A percentile compares a stretch with the other conserved stretches of the same genome.
Evolutionary conservation across 345 rosid species (phyloP).

Genomic region (Eucalyptus dawsonii): DNA sequence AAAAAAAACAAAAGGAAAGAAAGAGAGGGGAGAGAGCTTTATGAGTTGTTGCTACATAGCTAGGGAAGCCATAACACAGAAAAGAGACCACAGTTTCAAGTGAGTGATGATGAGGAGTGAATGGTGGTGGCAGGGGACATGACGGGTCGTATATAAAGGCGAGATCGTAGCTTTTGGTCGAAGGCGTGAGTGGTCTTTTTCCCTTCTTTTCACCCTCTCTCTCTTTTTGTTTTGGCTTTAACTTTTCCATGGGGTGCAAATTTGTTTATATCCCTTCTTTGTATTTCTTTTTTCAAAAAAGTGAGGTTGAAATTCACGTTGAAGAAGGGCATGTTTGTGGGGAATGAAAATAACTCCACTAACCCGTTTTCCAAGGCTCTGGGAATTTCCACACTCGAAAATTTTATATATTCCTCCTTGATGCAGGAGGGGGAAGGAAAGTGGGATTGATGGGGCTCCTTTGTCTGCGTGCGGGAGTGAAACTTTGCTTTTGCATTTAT

Average conservation of each 20-base stretch:
- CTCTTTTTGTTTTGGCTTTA: not conserved
- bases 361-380: slow-evolving; percentile 55
- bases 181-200: slow-evolving; percentile 1
- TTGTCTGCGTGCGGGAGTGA: slow-evolving; percentile 25
- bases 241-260: not conserved
- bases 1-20: not conserved
- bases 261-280: not conserved
- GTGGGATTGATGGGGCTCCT: slow-evolving; percentile 18
- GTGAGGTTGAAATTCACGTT: not conserved
- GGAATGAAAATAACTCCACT: not conserved
- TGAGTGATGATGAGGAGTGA: not conserved
- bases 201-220: not conserved
- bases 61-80: not conserved
- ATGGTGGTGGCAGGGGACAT: slow-evolving; percentile 11
- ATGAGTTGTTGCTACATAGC: not conserved
- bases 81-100: not conserved
- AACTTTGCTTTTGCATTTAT: not conserved
- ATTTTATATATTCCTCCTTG: not conserved
- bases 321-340: not conserved
- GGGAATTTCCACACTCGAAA: slow-evolving; percentile 23
- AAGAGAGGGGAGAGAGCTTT: not conserved
- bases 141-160: slow-evolving; percentile 57
- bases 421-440: not conserved
- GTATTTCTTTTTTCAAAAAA: not conserved
- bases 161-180: slow-evolving; percentile 21